Conservation (phyloP, 805 yeast genomes). For the Starmerella riodocensis region DNA sequence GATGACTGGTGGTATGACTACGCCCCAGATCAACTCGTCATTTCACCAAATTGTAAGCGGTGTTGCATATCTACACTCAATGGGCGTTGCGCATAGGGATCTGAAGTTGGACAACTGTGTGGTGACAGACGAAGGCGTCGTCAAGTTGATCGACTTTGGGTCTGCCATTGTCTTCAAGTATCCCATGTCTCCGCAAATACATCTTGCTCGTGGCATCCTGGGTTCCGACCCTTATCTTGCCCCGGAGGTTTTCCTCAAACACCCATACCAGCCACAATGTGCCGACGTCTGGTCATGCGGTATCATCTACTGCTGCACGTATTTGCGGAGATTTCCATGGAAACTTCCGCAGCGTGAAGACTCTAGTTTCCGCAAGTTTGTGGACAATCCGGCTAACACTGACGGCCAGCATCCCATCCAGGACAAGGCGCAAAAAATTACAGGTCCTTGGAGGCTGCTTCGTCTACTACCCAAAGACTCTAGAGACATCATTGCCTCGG, state of each 20-base stretch:
- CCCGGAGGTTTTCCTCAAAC: conserved; percentile 62
- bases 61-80: conserved; percentile 56
- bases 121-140: conserved; percentile 55
- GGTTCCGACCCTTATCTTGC: conserved; percentile 95
- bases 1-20: conserved; percentile 71
- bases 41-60: conserved; percentile 72
- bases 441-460: conserved; percentile 62
- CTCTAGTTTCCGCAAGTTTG: conserved; percentile 57
- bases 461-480: conserved; percentile 58
- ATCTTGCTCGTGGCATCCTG: conserved; percentile 69
- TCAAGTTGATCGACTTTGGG: conserved; percentile 88
- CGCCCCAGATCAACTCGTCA: conserved; percentile 61
- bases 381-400: conserved; percentile 21
- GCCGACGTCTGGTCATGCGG: conserved; percentile 92
- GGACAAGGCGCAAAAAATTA: conserved; percentile 26
- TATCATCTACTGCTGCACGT: conserved; percentile 83
- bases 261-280: conserved; percentile 66
- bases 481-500: conserved; percentile 45
- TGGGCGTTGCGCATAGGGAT: conserved; percentile 88
- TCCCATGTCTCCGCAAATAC: conserved; percentile 43
- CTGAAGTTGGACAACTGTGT: conserved; percentile 89
- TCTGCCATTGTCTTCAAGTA: conserved; percentile 73
- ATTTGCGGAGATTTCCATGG: conserved; percentile 85
- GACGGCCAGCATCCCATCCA: conserved; percentile 22
- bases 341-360: conserved; percentile 73